These are phyloP conservation scores for Huntiella moniliformis DNA, from an alignment of 2,329 filamentous ascomycete genomes.

Conservation along the genomic window DNA sequence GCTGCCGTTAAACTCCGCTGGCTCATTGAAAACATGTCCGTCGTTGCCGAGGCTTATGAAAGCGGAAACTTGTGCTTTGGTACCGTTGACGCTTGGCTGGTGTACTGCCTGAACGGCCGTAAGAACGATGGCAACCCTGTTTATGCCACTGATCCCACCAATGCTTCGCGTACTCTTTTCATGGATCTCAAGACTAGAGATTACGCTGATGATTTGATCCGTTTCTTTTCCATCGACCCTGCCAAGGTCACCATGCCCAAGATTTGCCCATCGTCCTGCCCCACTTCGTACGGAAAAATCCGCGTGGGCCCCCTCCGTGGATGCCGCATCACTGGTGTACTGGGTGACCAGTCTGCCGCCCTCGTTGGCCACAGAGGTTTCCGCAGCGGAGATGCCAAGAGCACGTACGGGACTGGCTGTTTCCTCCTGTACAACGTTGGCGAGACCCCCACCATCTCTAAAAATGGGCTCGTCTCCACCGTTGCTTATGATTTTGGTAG, in stretches of 20 bases:
- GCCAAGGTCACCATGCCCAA: conserved; percentile 59
- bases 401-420: conserved; percentile 79
- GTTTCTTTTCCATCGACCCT: conserved; percentile 56
- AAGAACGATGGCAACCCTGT: conserved; percentile 35
- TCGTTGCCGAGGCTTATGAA: conserved; percentile 57
- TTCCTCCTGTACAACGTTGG: conserved; percentile 84
- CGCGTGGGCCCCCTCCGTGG: conserved; percentile 47
- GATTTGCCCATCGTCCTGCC: conserved; percentile 65
- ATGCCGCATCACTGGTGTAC: conserved; percentile 58
- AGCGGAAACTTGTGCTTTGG: conserved; percentile 62
- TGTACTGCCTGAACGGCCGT: conserved; percentile 68
- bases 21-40: conserved; percentile 53
- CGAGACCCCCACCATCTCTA: conserved; percentile 66
- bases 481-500: conserved; percentile 67
- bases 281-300: conserved; percentile 52
- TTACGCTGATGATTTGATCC: conserved; percentile 59
- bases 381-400: conserved; percentile 65
- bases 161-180: conserved; percentile 85
- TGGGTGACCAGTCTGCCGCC: conserved; percentile 75
- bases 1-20: conserved; percentile 73
- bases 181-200: conserved; percentile 68
- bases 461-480: conserved; percentile 65
- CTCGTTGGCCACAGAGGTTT: conserved; percentile 77
- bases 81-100: conserved; percentile 74
- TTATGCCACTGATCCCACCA: conserved; percentile 71